Percentiles rank a stretch among this genome's conserved stretches.
These are phyloP conservation scores for Leccinum griseonigrum DNA, from an alignment of 1,284 basidiomycete genomes.

Conservation along the genomic window DNA sequence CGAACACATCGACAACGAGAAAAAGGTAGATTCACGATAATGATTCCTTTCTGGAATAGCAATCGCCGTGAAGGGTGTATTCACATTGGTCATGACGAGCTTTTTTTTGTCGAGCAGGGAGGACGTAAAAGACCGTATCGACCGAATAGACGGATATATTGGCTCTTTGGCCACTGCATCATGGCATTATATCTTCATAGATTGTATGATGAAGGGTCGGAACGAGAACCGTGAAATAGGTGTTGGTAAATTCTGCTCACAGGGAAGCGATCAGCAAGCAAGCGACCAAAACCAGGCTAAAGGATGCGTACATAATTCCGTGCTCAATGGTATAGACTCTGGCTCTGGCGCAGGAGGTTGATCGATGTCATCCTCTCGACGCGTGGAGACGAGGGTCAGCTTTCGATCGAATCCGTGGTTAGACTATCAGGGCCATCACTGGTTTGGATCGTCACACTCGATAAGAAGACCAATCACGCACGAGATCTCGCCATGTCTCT, in stretches of 20 bases:
- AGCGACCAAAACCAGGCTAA: not conserved
- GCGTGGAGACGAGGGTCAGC: constrained; percentile 55
- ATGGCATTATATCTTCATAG: constrained; percentile 18
- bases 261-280: constrained; percentile 4
- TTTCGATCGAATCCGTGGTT: constrained; percentile 73
- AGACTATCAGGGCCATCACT: constrained; percentile 41
- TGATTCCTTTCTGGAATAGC: constrained; percentile 1
- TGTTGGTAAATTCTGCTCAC: constrained; percentile 20
- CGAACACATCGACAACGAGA: not conserved
- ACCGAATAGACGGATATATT: constrained; percentile 8
- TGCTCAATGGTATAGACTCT: constrained; percentile 12
- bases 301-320: constrained; percentile 20
- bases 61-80: constrained; percentile 4
- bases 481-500: constrained; percentile 79
- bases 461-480: constrained; percentile 34
- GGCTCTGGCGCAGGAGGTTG: constrained; percentile 8
- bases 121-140: constrained; percentile 9
- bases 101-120: constrained; percentile 6
- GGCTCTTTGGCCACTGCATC: constrained; percentile 7
- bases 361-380: constrained; percentile 49
- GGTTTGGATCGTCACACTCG: not conserved
- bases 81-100: constrained; percentile 3
- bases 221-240: constrained; percentile 5
- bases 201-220: constrained; percentile 10
- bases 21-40: not conserved